These are phyloP conservation scores for Sporothrix mexicana DNA, from an alignment of 2,329 filamentous ascomycete species.

Conservation along the genomic window DNA sequence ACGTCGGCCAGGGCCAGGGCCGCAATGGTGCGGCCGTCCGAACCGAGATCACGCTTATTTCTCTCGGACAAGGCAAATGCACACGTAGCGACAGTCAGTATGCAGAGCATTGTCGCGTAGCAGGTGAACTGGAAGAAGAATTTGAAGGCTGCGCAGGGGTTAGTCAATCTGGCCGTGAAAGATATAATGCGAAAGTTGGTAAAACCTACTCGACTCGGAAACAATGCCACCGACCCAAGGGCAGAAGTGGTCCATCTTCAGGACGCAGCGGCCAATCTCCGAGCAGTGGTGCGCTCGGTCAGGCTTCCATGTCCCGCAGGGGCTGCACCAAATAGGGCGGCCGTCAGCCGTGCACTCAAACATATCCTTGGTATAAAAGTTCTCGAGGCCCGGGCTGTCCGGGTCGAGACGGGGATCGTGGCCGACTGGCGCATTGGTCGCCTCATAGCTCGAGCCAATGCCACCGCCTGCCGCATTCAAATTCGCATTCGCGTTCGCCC, in stretches of 20 bases:
- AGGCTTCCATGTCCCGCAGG: conserved; percentile 85
- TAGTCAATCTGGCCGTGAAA: not conserved
- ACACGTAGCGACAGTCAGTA: conserved; percentile 66
- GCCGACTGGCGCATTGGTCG: conserved; percentile 24
- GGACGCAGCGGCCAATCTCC: conserved; percentile 79
- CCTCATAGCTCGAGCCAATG: conserved; percentile 27
- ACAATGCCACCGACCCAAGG: conserved; percentile 97
- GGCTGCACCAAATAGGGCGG: conserved; percentile 82
- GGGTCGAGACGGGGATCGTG: conserved; percentile 53
- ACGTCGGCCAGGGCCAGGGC: conserved; percentile 69
- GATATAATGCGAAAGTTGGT: not conserved
- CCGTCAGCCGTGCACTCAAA: conserved; percentile 86
- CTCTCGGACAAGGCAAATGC: conserved; percentile 52
- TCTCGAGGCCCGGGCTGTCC: conserved; percentile 72
- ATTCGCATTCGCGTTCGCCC: conserved; percentile 31
- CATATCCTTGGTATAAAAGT: conserved; percentile 80
- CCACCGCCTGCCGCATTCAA: not conserved
- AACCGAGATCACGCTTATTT: conserved; percentile 56
- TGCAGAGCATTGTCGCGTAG: conserved; percentile 73
- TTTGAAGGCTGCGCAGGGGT: conserved; percentile 69
- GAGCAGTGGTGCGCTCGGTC: conserved; percentile 87
- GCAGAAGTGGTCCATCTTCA: conserved; percentile 95
- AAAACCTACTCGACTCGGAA: conserved; percentile 70
- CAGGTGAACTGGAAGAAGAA: conserved; percentile 88
- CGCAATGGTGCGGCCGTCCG: conserved; percentile 58